Conservation (phyloP, 2,329 filamentous ascomycete genomes). For the Domatiomyces catenatus region DNA sequence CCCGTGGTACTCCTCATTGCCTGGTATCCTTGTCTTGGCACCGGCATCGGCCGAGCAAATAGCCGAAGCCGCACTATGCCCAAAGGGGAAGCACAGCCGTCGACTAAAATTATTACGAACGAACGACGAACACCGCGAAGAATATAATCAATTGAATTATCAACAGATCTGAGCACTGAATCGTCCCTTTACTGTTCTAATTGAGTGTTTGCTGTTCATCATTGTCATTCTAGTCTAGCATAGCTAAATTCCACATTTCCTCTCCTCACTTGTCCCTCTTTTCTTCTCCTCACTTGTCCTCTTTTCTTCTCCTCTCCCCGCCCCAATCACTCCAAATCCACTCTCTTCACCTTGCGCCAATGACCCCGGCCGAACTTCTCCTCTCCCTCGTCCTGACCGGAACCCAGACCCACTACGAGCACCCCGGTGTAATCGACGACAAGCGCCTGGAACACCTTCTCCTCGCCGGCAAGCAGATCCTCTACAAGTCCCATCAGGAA, state of each 20-base stretch:
- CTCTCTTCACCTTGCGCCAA: constrained; percentile 26
- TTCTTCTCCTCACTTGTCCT: not conserved
- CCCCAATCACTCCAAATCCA: constrained; percentile 22
- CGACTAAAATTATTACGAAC: not conserved
- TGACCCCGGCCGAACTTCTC: constrained; percentile 20
- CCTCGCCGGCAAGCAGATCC: constrained; percentile 43
- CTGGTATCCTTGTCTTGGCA: not conserved
- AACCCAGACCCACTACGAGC: constrained; percentile 44
- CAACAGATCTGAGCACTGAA: not conserved
- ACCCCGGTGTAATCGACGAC: constrained; percentile 43
- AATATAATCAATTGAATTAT: not conserved
- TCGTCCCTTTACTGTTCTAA: not conserved
- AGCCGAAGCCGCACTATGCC: too few relatives aligned
- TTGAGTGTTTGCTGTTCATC: too few relatives aligned
- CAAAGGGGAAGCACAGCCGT: not conserved
- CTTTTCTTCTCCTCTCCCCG: not conserved
- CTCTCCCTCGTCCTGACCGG: constrained; percentile 33
- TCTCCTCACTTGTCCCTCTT: not conserved
- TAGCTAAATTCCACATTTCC: too few relatives aligned
- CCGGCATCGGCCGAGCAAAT: too few relatives aligned
- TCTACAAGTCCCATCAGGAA: constrained; percentile 42
- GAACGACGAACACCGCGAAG: not conserved
- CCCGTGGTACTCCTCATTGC: not conserved
- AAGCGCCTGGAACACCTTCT: constrained; percentile 42
- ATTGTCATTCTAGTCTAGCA: too few relatives aligned